These are phyloP conservation scores for Coemansia sp. DNA, from an alignment of 192 early-diverging fungal species.

Conservation along the genomic window DNA sequence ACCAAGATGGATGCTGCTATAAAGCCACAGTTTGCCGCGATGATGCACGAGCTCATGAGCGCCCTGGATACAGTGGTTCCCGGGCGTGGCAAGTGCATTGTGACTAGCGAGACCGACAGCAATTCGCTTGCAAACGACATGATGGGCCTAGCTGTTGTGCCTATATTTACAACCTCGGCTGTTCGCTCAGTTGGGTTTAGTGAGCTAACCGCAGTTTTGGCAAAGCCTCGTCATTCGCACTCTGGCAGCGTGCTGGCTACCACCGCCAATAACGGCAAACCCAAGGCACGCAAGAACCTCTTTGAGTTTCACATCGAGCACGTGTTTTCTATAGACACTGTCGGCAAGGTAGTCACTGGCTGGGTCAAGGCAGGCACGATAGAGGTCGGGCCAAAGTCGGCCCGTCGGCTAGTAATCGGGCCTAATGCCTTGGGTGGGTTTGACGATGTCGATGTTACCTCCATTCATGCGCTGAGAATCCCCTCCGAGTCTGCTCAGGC, in stretches of 20 bases:
- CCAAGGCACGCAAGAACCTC: slow-evolving; percentile 7
- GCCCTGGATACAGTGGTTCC: slow-evolving; percentile 46
- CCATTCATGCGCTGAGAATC: slow-evolving; percentile 83
- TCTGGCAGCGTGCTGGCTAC: slow-evolving; percentile 17
- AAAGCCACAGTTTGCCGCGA: slow-evolving; percentile 55
- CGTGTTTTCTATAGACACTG: slow-evolving; percentile 64
- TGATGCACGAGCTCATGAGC: slow-evolving; percentile 58
- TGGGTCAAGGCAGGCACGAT: slow-evolving; percentile 61
- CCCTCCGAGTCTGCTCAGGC: slow-evolving; percentile 67
- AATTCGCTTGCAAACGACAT: slow-evolving; percentile 42
- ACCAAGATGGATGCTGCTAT: slow-evolving; percentile 83
- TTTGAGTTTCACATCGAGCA: slow-evolving; percentile 84
- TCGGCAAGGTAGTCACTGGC: slow-evolving; percentile 68
- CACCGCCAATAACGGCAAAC: slow-evolving; percentile 23
- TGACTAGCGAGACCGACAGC: slow-evolving; percentile 20
- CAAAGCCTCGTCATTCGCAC: slow-evolving; percentile 57
- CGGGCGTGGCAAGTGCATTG: slow-evolving; percentile 41
- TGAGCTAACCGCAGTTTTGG: slow-evolving; percentile 71
- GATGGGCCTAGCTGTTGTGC: slow-evolving; percentile 64
- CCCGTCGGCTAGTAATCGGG: slow-evolving; percentile 59
- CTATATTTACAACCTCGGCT: slow-evolving; percentile 83
- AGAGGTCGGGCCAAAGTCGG: slow-evolving; percentile 31
- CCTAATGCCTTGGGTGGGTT: slow-evolving; percentile 70
- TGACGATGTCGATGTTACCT: slow-evolving; percentile 67
- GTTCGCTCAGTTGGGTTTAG: slow-evolving; percentile 74